phyloP scores from a whole-genome alignment of 805 yeast genomes.

The Metschnikowia borealis region DNA sequence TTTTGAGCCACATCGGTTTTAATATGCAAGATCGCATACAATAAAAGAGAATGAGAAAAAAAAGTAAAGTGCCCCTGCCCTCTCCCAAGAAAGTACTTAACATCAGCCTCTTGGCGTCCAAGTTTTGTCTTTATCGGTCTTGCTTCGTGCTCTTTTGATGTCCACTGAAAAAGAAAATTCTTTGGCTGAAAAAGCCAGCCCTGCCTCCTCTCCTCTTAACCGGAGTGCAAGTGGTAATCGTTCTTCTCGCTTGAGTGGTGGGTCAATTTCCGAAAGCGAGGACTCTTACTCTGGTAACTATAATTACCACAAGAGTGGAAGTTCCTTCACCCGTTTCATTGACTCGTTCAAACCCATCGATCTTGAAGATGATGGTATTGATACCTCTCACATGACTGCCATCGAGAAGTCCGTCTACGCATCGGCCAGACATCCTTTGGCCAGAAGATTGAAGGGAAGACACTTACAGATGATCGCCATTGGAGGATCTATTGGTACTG shows the following conservation, averaged over 20 bases:
- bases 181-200: not conserved
- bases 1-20: not conserved
- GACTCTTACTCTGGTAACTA: not conserved
- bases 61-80: not conserved
- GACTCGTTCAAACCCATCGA: constrained; percentile 38
- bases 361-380: constrained; percentile 37
- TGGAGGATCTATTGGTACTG: constrained; percentile 85
- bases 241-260: not conserved
- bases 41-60: not conserved
- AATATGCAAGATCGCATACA: not conserved
- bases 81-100: not conserved
- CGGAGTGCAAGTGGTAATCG: not conserved
- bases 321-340: constrained; percentile 20
- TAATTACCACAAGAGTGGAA: constrained; percentile 11
- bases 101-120: not conserved
- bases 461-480: constrained; percentile 76
- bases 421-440: constrained; percentile 42
- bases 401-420: constrained; percentile 38
- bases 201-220: not conserved
- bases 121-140: too few species aligned
- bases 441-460: constrained; percentile 42
- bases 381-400: constrained; percentile 36
- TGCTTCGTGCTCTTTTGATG: not conserved
- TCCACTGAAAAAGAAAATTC: not conserved
- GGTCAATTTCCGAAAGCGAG: not conserved